Conservation (phyloP, 176 grass and related monocot genomes). For the Ensete ventricosum region DNA sequence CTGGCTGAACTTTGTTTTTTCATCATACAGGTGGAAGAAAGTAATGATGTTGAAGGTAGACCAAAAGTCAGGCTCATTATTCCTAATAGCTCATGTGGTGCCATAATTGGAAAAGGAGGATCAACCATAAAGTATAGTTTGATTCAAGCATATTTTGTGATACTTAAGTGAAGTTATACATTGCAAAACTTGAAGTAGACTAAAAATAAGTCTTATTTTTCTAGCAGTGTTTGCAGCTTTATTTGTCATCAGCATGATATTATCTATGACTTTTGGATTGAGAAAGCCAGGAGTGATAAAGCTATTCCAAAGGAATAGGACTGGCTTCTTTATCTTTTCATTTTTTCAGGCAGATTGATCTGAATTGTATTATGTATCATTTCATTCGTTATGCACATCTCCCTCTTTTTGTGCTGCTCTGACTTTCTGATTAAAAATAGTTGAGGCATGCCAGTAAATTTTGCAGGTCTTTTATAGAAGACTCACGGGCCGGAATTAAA, state of each 20-base stretch:
- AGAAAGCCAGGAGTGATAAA: too few relatives aligned
- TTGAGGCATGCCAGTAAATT: not conserved
- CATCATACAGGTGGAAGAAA: conserved; percentile 67
- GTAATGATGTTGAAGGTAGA: conserved; percentile 67
- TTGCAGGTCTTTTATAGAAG: conserved; percentile 87
- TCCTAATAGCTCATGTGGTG: conserved; percentile 92
- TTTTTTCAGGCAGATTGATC: not conserved
- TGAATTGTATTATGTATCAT: conserved; percentile 1
- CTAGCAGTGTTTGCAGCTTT: not conserved
- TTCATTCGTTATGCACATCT: conserved; percentile 1
- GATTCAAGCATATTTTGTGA: not conserved
- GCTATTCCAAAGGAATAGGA: too few relatives aligned
- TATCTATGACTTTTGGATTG: too few relatives aligned
- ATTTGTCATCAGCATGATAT: not conserved
- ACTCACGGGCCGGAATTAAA: conserved; percentile 85
- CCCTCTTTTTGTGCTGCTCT: not conserved
- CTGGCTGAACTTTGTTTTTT: not conserved
- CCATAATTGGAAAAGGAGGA: conserved; percentile 98
- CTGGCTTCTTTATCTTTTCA: too few relatives aligned
- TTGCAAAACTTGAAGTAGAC: not conserved
- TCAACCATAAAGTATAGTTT: conserved; percentile 81
- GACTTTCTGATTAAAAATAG: not conserved
- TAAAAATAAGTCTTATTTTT: not conserved
- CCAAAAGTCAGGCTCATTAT: conserved; percentile 88
- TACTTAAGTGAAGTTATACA: conserved; percentile 3